Conservation (phyloP, 1,284 basidiomycete species). For the Ceratobasidium sp. region DNA sequence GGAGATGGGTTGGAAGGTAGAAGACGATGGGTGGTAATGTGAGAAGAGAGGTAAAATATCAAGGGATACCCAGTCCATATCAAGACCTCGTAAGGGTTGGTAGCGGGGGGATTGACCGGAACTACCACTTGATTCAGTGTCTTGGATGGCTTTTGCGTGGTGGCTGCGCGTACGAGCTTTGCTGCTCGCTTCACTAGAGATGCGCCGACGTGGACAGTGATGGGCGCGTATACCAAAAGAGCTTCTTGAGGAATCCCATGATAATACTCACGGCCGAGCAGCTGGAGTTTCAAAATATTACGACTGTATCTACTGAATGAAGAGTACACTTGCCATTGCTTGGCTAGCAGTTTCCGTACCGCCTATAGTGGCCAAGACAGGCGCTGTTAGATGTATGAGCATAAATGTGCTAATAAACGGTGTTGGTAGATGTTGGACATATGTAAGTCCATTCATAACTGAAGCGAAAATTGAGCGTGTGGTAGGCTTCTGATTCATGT, state of each 20-base stretch:
- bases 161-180: neutral
- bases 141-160: too few species aligned
- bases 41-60: slow-evolving; percentile 64
- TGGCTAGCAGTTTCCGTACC: slow-evolving; percentile 68
- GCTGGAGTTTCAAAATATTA: slow-evolving; percentile 51
- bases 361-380: slow-evolving; percentile 67
- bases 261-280: slow-evolving; percentile 79
- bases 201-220: slow-evolving; percentile 63
- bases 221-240: slow-evolving; percentile 65
- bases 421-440: slow-evolving; percentile 60
- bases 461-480: neutral
- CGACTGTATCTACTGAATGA: neutral
- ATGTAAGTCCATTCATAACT: slow-evolving; percentile 50
- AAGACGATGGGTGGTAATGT: slow-evolving; percentile 66
- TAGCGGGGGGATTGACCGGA: slow-evolving; percentile 44
- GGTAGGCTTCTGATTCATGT: neutral
- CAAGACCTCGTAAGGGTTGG: slow-evolving; percentile 55
- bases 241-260: slow-evolving; percentile 69
- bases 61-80: slow-evolving; percentile 63
- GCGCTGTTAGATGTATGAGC: slow-evolving; percentile 71
- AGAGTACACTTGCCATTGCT: slow-evolving; percentile 61
- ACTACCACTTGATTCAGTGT: too few species aligned
- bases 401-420: slow-evolving; percentile 70
- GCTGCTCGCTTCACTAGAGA: slow-evolving; percentile 61
- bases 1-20: slow-evolving; percentile 54